Evolutionary conservation across 2,329 filamentous ascomycete genomes (phyloP).

Genomic region (Coniochaeta sp.): DNA sequence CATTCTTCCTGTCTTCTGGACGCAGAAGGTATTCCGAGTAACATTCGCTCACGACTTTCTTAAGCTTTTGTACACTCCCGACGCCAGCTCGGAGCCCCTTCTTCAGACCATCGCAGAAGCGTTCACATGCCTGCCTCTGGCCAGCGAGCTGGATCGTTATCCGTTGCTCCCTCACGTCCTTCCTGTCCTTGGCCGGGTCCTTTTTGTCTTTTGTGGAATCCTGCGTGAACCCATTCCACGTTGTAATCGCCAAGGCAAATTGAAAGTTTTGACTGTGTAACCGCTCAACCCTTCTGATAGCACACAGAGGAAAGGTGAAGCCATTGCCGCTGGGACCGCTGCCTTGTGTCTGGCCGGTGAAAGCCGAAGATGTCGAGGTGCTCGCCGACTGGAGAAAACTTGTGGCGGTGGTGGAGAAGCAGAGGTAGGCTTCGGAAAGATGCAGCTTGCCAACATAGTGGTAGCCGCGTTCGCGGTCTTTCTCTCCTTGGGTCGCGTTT

Average conservation of each 20-base stretch:
- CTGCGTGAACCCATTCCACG: slow-evolving; percentile 72
- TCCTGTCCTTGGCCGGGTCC: slow-evolving; percentile 30
- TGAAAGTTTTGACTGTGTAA: slow-evolving; percentile 86
- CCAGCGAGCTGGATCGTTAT: slow-evolving; percentile 89
- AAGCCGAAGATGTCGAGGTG: slow-evolving; percentile 70
- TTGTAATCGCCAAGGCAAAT: slow-evolving; percentile 91
- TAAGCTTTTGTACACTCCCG: slow-evolving; percentile 78
- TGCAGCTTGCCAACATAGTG: slow-evolving; percentile 91
- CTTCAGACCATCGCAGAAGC: slow-evolving; percentile 94
- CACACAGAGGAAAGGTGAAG: slow-evolving; percentile 88
- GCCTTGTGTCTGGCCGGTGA: slow-evolving; percentile 88
- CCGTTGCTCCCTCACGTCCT: slow-evolving; percentile 57
- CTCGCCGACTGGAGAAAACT: slow-evolving; percentile 79
- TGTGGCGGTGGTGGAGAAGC: slow-evolving; percentile 89
- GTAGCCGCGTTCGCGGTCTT: slow-evolving; percentile 66
- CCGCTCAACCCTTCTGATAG: slow-evolving; percentile 84
- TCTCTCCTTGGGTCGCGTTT: slow-evolving; percentile 63
- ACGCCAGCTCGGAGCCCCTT: slow-evolving; percentile 80
- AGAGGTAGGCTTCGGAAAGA: slow-evolving; percentile 88
- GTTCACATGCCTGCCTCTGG: slow-evolving; percentile 80
- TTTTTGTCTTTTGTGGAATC: slow-evolving; percentile 46
- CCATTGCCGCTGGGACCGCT: slow-evolving; percentile 91
- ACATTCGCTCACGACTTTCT: slow-evolving; percentile 71
- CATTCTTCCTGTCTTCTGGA: slow-evolving; percentile 53
- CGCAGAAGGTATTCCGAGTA: slow-evolving; percentile 82